Evolutionary conservation across 306 rosid genomes (phyloP).

Genomic region (Glycine latifolia): DNA sequence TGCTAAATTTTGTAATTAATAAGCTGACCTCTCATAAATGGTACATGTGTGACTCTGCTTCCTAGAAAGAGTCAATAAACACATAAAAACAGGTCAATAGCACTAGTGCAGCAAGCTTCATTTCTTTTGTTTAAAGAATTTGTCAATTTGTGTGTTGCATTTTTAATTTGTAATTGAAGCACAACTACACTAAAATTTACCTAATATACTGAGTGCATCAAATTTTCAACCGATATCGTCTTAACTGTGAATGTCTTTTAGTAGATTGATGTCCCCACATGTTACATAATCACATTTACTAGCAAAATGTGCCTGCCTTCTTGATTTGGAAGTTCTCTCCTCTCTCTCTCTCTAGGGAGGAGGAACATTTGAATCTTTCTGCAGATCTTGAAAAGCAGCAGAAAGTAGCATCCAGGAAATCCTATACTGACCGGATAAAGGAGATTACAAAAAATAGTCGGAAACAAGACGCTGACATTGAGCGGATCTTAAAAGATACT

Average conservation of each 20-base stretch:
- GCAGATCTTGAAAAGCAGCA: conserved; percentile 54
- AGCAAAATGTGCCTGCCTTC: conserved; percentile 13
- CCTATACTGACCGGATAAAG: conserved; percentile 73
- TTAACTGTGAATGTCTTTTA: conserved; percentile 13
- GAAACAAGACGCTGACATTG: conserved; percentile 88
- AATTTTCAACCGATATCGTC: conserved; percentile 16
- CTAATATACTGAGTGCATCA: background rate
- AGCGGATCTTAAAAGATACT: conserved; percentile 79
- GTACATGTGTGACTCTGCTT: conserved; percentile 11
- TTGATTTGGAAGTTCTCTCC: conserved; percentile 35
- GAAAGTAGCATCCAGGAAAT: conserved; percentile 67
- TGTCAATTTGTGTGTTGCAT: conserved; percentile 16
- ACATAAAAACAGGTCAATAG: background rate
- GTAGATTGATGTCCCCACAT: background rate
- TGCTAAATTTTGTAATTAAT: conserved; percentile 4
- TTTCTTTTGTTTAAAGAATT: background rate
- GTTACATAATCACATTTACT: conserved; percentile 6
- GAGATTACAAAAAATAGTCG: conserved; percentile 85
- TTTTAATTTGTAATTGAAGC: conserved; percentile 1
- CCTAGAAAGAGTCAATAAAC: conserved; percentile 7
- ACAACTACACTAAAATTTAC: background rate
- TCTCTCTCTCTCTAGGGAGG: conserved; percentile 46
- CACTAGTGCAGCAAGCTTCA: conserved; percentile 8
- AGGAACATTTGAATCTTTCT: conserved; percentile 52
- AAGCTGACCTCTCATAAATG: background rate